Percentiles rank a stretch among this genome's conserved stretches.
These are phyloP conservation scores for Penicillium pulvis DNA, from an alignment of 495 filamentous ascomycete species.

Conservation along the genomic window DNA sequence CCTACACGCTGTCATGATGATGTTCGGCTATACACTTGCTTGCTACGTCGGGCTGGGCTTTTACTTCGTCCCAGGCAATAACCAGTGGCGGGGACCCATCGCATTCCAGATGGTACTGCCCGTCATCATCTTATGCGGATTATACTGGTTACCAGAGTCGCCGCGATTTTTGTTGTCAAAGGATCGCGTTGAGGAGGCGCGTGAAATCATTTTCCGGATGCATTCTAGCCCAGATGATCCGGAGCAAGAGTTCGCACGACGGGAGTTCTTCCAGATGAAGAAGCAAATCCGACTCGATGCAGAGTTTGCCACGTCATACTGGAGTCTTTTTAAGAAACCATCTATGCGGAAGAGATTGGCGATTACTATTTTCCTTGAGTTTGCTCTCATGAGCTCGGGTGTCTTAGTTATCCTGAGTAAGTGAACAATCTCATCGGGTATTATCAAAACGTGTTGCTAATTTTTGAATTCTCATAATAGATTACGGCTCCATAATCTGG, in stretches of 20 bases:
- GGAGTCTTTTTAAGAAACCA: no score
- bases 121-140: background rate
- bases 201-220: slow-evolving; percentile 2
- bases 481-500: slow-evolving; percentile 13
- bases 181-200: slow-evolving; percentile 6
- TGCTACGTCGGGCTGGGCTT: background rate
- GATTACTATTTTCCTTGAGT: background rate
- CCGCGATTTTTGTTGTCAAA: slow-evolving; percentile 6
- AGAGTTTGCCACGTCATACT: no score
- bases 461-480: background rate
- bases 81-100: background rate
- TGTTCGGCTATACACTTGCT: slow-evolving; percentile 2
- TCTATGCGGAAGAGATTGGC: no score
- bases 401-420: slow-evolving; percentile 10
- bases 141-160: slow-evolving; percentile 13
- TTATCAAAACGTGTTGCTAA: no score
- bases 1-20: slow-evolving; percentile 6
- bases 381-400: slow-evolving; percentile 6
- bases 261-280: slow-evolving; percentile 16
- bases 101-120: background rate
- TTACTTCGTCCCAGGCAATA: background rate
- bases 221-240: slow-evolving; percentile 7
- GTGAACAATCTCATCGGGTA: background rate
- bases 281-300: slow-evolving; percentile 8
- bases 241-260: background rate